Evolutionary conservation across 164 flowering plant genomes (phyloP), one percentile per base, ranked within the genome.

Genomic region (Vitis riparia): DNA sequence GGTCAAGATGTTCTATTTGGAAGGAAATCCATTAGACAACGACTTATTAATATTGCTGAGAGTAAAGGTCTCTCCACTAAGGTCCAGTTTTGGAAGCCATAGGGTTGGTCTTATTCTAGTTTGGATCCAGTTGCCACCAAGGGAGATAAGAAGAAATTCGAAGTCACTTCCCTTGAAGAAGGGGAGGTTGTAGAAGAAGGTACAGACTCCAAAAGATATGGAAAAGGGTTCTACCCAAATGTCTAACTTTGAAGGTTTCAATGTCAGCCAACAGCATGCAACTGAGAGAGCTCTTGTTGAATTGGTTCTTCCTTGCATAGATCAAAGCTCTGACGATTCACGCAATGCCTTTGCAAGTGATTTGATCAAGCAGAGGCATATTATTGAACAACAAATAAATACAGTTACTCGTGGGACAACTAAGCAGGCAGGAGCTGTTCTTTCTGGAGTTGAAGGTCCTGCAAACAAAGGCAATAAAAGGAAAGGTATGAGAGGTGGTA

Each of bases 141-240:
- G 73, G 83, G 81, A 63, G 88, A 85, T 8, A 89, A 84, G 70
- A 77, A 75, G 79, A 93, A 88, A 82, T 79, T 69, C 73, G 98
- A 91, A 67, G 72, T 65, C 2, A 55, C 71, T 63, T 76, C 85
- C 63, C 75, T 89, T 70, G 99, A 93, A 86, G 99, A 96, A 82
- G 99, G 99, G 51, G 98, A 96, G 72, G 91, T 93, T 59, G 88
- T 88, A 57, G 97, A 93, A 63, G 97, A 90, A 68, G 91, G 88
- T 8, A 30, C 67, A 9, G 95, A 85, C 9, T 65, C 68, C 9
- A 93, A 81, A 72, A 81, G 81, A 76, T 51, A 67, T 57, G 85
- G 78, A 19, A 90, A 72, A 72, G 82, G 73, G 23, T 56, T 69
- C 6, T 13, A 69, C 27, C 17, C 85, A 75, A 72, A 52, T 55